Base-by-base conservation (phyloP, 129 eudicot genomes). In the Chrysanthemum makinoi region DNA sequence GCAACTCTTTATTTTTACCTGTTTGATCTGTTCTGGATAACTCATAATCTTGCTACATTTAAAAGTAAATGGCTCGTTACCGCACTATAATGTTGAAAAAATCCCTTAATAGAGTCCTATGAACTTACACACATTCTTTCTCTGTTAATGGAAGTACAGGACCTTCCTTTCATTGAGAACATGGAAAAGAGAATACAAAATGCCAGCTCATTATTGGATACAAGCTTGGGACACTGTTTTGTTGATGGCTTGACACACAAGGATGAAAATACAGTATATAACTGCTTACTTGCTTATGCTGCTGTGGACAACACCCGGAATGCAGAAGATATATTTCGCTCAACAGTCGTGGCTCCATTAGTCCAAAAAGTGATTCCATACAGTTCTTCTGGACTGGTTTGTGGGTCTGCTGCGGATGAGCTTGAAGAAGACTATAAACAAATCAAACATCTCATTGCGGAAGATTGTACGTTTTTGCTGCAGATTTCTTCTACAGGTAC, bases 281-380 rank as follows among this genome's bases (percentile, higher is more conserved):
- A 95, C 66, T 95, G 99, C 82, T 81, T 95, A 72, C 99, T 97
- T 74, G 99, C 99, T 60, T 95, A 88, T 81, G 99, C 99, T 74
- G 94, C 99, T 63, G 85, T 90, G 63, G 99, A 95, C 68, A 95
- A 86, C 73, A 95, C 97, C 50, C 72, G 66, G 5, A 90, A 73
- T 81, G 97, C 99, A 18, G 99, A 95, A 81, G 97, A 88, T 49
- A 83, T 84, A 62, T 95, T 95, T 59, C 89, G 99, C 15, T 84
- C 89, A 64, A 90, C 89, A 48, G 74, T 90, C 56, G 97, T 90
- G 72, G 88, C 89, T 22, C 97, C 99, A 24, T 75, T 87, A 18
- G 69, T 95, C 6, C 85, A 84, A 79, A 90, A 84, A 78, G 83
- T 88, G 53, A 84, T 95, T 62, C 87, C 90, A 61, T 77, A 84